phyloP scores from a whole-genome alignment of 2,329 filamentous ascomycete species.

The Cordyceps cateniannulata region DNA sequence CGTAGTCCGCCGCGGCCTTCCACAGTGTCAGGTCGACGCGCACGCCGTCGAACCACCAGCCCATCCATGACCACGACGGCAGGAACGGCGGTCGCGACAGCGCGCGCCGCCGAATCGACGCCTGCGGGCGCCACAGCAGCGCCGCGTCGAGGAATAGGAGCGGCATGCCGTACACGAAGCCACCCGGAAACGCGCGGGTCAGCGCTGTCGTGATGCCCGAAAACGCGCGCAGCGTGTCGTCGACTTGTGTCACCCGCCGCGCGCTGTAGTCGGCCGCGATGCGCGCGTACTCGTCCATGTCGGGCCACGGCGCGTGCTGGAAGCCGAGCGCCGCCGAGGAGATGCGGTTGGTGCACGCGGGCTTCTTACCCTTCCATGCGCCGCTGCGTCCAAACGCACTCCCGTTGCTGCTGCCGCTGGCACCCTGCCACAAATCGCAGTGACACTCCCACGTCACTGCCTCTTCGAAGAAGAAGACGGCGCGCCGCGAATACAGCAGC shows the following conservation, averaged over 20 bases:
- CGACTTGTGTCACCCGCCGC: constrained; percentile 31
- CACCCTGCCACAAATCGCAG: constrained; percentile 36
- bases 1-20: constrained; percentile 37
- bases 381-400: neutral
- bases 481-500: constrained; percentile 34
- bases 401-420: neutral
- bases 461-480: constrained; percentile 38
- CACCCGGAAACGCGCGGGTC: constrained; percentile 34
- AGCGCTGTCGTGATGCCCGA: constrained; percentile 36
- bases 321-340: constrained; percentile 29
- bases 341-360: constrained; percentile 27
- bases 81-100: constrained; percentile 31
- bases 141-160: constrained; percentile 39
- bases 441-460: constrained; percentile 40
- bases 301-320: constrained; percentile 37
- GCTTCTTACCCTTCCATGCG: constrained; percentile 19
- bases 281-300: constrained; percentile 38
- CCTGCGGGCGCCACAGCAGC: constrained; percentile 38
- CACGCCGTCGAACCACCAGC: constrained; percentile 40
- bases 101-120: constrained; percentile 34
- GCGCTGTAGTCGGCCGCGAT: constrained; percentile 38
- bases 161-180: constrained; percentile 40
- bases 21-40: constrained; percentile 36
- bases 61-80: constrained; percentile 42
- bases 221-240: constrained; percentile 38